phyloP scores from a whole-genome alignment of 2,329 filamentous ascomycete genomes.

The Dichotomopilus funicola region DNA sequence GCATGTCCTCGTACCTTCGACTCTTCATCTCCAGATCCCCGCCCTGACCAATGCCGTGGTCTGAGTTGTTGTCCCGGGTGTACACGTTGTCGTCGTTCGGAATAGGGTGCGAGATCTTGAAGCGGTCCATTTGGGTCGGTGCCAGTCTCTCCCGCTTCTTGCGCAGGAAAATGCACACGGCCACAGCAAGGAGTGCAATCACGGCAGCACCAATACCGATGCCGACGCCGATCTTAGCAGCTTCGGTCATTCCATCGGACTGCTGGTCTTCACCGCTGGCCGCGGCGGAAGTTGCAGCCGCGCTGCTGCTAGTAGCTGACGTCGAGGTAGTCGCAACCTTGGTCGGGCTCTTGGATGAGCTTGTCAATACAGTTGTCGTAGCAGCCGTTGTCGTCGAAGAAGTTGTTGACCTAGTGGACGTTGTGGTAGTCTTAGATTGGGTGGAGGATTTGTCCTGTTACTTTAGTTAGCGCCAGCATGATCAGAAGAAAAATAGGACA shows the following conservation, averaged over 20 bases:
- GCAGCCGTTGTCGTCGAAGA: not conserved
- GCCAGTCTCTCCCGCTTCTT: constrained; percentile 14
- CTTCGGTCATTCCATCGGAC: constrained; percentile 31
- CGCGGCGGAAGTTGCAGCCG: constrained; percentile 9
- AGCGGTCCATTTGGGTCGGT: constrained; percentile 22
- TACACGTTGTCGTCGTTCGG: constrained; percentile 38
- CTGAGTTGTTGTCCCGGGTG: constrained; percentile 32
- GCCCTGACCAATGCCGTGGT: constrained; percentile 33
- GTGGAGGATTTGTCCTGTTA: constrained; percentile 10
- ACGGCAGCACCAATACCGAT: constrained; percentile 40
- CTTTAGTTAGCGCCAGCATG: not conserved
- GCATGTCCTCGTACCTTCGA: constrained; percentile 52
- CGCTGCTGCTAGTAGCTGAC: constrained; percentile 2
- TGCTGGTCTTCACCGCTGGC: not conserved
- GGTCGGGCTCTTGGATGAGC: constrained; percentile 1
- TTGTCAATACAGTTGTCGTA: not conserved
- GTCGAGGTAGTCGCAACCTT: not conserved
- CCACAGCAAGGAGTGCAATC: constrained; percentile 35
- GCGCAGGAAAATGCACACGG: constrained; percentile 35
- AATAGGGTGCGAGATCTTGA: constrained; percentile 48
- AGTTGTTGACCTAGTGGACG: constrained; percentile 2
- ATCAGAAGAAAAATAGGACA: too few relatives aligned
- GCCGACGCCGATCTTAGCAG: constrained; percentile 44
- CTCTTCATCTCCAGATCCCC: constrained; percentile 45
- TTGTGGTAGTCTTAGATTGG: not conserved